Conservation (phyloP, 1,284 basidiomycete genomes). For the Apiotrichum domesticum region DNA sequence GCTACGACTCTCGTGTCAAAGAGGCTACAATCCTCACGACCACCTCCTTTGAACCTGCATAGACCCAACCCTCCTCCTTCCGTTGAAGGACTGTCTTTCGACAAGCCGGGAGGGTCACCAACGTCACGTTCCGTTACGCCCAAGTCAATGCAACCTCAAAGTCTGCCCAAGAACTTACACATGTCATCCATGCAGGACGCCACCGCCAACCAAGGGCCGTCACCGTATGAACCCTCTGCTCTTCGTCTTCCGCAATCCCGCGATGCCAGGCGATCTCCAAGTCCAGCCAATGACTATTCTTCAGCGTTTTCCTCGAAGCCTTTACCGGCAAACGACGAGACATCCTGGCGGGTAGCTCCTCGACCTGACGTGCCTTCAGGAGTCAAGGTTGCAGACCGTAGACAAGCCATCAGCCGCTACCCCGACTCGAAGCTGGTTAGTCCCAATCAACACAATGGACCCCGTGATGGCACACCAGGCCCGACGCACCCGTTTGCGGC, state of each 20-base stretch:
- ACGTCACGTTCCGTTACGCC: constrained; percentile 5
- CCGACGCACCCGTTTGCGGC: constrained; percentile 36
- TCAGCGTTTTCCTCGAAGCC: neutral
- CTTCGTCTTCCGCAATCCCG: constrained; percentile 31
- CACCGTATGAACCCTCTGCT: neutral
- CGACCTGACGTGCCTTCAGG: neutral
- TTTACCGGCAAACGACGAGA: neutral
- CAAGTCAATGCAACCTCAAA: constrained; percentile 13
- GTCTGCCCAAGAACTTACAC: neutral
- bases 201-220: neutral
- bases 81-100: neutral
- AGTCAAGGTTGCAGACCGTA: neutral
- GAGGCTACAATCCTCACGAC: constrained; percentile 25
- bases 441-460: neutral
- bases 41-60: constrained; percentile 17
- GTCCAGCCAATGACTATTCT: constrained; percentile 23
- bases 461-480: neutral
- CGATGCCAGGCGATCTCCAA: constrained; percentile 32
- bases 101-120: neutral
- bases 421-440: neutral
- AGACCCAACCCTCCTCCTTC: neutral
- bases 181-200: neutral
- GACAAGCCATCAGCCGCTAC: constrained; percentile 3
- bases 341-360: neutral
- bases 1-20: constrained; percentile 7